Base-by-base conservation (phyloP, 2,329 filamentous ascomycete genomes). In the Verticillium nubilum region DNA sequence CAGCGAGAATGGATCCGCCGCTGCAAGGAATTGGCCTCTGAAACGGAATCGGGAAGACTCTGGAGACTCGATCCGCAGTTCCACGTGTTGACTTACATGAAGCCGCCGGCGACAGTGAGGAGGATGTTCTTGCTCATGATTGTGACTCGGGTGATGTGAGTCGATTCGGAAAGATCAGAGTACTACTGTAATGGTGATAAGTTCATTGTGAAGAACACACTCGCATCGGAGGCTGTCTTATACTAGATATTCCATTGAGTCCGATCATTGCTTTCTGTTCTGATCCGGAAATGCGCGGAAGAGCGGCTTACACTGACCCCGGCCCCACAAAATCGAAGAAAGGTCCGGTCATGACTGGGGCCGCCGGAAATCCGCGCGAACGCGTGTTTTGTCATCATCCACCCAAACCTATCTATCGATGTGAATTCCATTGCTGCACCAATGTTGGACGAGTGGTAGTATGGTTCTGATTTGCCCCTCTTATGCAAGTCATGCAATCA, bases 81-180 rank as follows among this genome's bases (percentile, higher is more conserved):
- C 4, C 15, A 17, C 12, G 15, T 5, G 4, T 37, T 17, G 15
- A 17, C 58, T 10, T 62, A 67, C 72, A 74, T 70, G 65, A 72
- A 74, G 33, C 72, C 72, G 28, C 70, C 72, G 19, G 70, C 71
- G 35, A 72, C 72, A 52, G 72, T 74, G 60, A 74, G 67, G 35
- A 74, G 68, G 55, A 73, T 65, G 28, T 72, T 73, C 2, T 58
- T 37, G 55, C 17, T 27, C 65, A 67, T 66, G 54, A n/a, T 54
- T 33, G 53, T 28, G 2, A 17, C 5, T 1, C 33, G 12, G 15
- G 15, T 27, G 17, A 27, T n/a, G n/a, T n/a, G n/a, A n/a, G n/a
- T n/a, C n/a, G n/a, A n/a, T n/a, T n/a, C n/a, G n/a, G n/a, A n/a
- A n/a, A n/a, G n/a, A n/a, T n/a, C n/a, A n/a, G n/a, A n/a, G n/a